phyloP scores from a whole-genome alignment of 805 yeast genomes.

The Yarrowia deformans region DNA sequence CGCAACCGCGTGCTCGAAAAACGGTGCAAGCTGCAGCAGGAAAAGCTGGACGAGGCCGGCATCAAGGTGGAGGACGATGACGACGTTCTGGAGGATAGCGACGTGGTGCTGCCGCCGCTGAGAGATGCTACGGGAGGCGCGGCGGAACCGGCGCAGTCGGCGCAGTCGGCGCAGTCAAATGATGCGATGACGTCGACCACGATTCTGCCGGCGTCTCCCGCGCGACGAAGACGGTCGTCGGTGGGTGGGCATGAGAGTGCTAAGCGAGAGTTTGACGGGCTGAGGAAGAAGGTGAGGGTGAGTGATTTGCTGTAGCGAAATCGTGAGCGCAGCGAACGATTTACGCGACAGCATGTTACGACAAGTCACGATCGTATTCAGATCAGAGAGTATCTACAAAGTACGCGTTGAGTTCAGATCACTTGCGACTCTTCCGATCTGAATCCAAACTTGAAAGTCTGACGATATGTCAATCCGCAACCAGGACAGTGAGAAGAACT shows the following conservation, averaged over 20 bases:
- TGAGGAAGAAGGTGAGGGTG: conserved; percentile 37
- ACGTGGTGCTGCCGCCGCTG: conserved; percentile 33
- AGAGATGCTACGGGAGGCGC: neutral
- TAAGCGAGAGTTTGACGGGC: conserved; percentile 34
- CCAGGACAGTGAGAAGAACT: too few species aligned
- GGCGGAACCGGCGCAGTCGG: too few species aligned
- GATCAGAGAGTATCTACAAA: too few species aligned
- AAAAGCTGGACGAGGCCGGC: conserved; percentile 28
- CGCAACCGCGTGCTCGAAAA: conserved; percentile 26
- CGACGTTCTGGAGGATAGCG: conserved; percentile 19
- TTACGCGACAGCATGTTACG: too few species aligned
- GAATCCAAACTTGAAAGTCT: too few species aligned
- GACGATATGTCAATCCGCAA: too few species aligned
- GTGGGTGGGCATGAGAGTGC: conserved; percentile 37
- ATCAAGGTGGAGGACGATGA: conserved; percentile 31
- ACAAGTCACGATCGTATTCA: too few species aligned
- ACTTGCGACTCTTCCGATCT: too few species aligned
- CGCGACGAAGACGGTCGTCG: conserved; percentile 21
- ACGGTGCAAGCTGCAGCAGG: conserved; percentile 32
- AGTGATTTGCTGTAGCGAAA: conserved; percentile 7
- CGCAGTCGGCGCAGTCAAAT: too few species aligned
- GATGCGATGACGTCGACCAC: conserved; percentile 27
- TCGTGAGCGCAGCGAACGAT: neutral
- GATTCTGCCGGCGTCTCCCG: conserved; percentile 28
- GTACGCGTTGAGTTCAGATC: too few species aligned